Evolutionary conservation across 768 basidiomycete genomes (phyloP).

Genomic region (Tricholoma sp.): DNA sequence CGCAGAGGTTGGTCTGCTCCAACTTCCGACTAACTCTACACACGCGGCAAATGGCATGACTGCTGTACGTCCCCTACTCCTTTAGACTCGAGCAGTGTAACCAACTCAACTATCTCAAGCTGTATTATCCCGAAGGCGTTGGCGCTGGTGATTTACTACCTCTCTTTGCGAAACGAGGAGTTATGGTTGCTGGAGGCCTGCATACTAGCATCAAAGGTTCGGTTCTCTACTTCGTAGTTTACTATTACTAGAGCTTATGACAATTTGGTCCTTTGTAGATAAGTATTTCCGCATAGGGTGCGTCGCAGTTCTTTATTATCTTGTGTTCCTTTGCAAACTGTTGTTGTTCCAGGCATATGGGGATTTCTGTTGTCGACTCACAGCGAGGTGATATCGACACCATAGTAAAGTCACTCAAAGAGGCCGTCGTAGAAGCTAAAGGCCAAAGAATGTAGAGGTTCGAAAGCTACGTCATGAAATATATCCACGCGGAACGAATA

Average conservation of each 20-base stretch:
- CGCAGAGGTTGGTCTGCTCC: slow-evolving; percentile 62
- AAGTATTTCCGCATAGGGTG: slow-evolving; percentile 91
- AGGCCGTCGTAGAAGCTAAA: slow-evolving; percentile 42
- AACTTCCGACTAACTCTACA: slow-evolving; percentile 56
- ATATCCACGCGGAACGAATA: neutral
- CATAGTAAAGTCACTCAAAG: slow-evolving; percentile 61
- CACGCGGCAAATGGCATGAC: slow-evolving; percentile 93
- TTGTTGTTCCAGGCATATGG: slow-evolving; percentile 72
- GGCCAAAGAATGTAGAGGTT: slow-evolving; percentile 7
- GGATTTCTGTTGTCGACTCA: slow-evolving; percentile 69
- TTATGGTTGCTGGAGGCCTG: slow-evolving; percentile 86
- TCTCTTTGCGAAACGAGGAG: slow-evolving; percentile 59
- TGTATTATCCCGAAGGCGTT: slow-evolving; percentile 85
- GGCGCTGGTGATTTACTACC: slow-evolving; percentile 72
- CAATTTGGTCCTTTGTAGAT: slow-evolving; percentile 33
- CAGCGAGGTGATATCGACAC: slow-evolving; percentile 72
- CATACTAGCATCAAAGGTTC: slow-evolving; percentile 80
- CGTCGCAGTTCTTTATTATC: slow-evolving; percentile 16
- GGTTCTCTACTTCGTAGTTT: slow-evolving; percentile 12
- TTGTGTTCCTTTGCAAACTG: neutral
- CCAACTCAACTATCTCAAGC: slow-evolving; percentile 24
- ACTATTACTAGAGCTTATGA: neutral
- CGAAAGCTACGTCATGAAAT: neutral
- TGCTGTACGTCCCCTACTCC: slow-evolving; percentile 44
- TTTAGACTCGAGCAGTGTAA: neutral